Evolutionary conservation across 257 asterid genomes (phyloP), one percentile per base, ranked within the genome.

Genomic region (Solanum tacnaense): DNA sequence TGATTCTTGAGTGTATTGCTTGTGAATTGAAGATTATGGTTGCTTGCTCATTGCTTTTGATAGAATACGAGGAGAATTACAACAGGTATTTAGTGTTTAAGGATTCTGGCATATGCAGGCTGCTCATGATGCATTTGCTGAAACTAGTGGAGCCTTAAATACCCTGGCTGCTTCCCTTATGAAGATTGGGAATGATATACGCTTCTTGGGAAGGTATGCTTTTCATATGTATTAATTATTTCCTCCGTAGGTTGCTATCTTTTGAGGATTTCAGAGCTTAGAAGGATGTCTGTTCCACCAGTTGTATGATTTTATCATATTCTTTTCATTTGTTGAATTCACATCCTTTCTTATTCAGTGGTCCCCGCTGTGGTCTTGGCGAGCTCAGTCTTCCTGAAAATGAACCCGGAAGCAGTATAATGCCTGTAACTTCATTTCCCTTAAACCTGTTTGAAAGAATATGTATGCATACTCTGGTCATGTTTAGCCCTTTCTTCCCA

Each of bases 361-460:
- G 99, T 89, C 99, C 99, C 31, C 98, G 99, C 4, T 97, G 99
- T 90, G 99, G 99, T 90, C 94, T 97, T 18, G 99, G 99, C 35
- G 99, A 97, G 90, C 98, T 96, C 91, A 92, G 94, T 87, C 99
- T 97, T 90, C 99, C 99, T 62, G 99, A 97, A 92, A 97, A 97
- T 93, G 99, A 97, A 92, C 99, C 99, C 39, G 99, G 99, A 87
- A 97, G 99, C 97, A 96, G 99, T 89, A 96, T 97, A 89, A 97
- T 97, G 99, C 99, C 99, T 85, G 99, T 97, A 96, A 89, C 67
- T 39, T 68, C 87, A 79, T 91, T 71, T 71, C 27, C 85, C 36
- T 85, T 84, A 35, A 60, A 85, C 88, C 84, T 82, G 31, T 84
- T 35, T 89, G 82, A 58, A 65, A 72, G 67, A 73, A 68, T 52